Conservation (phyloP, 164 flowering plant species). For the Cinnamomum micranthum region DNA sequence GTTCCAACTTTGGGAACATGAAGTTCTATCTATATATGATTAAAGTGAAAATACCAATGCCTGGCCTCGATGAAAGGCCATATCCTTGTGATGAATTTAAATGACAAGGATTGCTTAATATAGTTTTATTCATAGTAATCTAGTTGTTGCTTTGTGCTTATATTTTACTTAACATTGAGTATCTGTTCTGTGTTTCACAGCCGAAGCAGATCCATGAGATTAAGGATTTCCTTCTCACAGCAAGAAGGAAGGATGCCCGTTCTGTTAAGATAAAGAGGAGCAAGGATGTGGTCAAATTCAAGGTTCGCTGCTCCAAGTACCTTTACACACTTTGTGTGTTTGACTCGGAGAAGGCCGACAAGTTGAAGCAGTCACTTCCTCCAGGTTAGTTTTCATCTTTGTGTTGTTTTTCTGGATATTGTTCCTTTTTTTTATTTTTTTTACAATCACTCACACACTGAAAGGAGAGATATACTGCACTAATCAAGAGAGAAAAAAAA, state of each 20-base stretch:
- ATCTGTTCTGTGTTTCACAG: slow-evolving; percentile 17
- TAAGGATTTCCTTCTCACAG: slow-evolving; percentile 72
- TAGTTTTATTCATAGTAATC: no score
- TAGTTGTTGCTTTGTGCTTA: neutral
- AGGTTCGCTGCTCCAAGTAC: slow-evolving; percentile 73
- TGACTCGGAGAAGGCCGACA: slow-evolving; percentile 64
- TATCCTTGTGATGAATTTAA: neutral
- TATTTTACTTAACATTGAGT: no score
- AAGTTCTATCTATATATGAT: no score
- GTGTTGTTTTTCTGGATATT: neutral
- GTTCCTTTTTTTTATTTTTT: no score
- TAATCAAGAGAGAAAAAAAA: neutral
- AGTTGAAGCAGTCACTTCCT: slow-evolving; percentile 77
- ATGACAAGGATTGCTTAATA: neutral
- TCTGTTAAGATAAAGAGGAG: slow-evolving; percentile 62
- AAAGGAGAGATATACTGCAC: neutral
- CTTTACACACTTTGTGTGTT: slow-evolving; percentile 63
- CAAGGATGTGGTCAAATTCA: slow-evolving; percentile 63
- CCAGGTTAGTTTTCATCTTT: slow-evolving; percentile 4
- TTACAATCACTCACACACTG: neutral
- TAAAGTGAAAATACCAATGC: no score
- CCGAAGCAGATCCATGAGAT: slow-evolving; percentile 74
- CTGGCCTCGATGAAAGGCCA: neutral
- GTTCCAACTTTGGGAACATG: no score
- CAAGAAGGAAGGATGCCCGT: slow-evolving; percentile 66